phyloP scores from a whole-genome alignment of 257 asterid species.

The Rubia yunnanensis region DNA sequence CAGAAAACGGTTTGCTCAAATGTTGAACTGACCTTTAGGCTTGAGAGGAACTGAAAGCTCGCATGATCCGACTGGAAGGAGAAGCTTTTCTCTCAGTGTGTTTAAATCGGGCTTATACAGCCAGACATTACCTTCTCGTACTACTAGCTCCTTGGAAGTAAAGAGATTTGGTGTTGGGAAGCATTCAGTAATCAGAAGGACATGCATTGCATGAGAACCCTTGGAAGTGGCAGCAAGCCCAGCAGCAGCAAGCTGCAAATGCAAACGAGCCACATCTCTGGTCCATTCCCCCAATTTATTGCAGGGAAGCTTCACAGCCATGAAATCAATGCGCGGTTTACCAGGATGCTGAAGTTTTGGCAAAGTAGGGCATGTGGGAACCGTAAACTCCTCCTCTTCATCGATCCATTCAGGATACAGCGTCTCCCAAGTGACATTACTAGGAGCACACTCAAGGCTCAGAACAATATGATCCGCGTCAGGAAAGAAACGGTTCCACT shows the following conservation, averaged over 20 bases:
- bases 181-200: conserved; percentile 64
- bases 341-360: conserved; percentile 47
- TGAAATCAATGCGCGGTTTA: conserved; percentile 72
- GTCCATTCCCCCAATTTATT: conserved; percentile 62
- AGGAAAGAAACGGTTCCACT: conserved; percentile 52
- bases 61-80: conserved; percentile 86
- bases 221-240: conserved; percentile 64
- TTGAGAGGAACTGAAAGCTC: conserved; percentile 81
- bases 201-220: conserved; percentile 54
- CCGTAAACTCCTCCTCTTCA: conserved; percentile 83
- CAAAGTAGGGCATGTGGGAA: conserved; percentile 70
- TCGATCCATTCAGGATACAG: conserved; percentile 93
- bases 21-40: conserved; percentile 52
- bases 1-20: neutral
- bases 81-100: conserved; percentile 59
- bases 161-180: conserved; percentile 84
- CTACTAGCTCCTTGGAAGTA: conserved; percentile 69
- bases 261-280: conserved; percentile 77
- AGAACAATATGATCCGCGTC: conserved; percentile 65
- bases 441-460: conserved; percentile 41
- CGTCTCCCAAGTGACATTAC: conserved; percentile 72
- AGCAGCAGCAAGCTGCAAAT: conserved; percentile 81
- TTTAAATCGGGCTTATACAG: conserved; percentile 60
- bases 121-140: conserved; percentile 67
- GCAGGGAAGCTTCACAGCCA: conserved; percentile 86